Evolutionary conservation across 208 protist species (phyloP).

Genomic region (Borovskyia barvae): DNA sequence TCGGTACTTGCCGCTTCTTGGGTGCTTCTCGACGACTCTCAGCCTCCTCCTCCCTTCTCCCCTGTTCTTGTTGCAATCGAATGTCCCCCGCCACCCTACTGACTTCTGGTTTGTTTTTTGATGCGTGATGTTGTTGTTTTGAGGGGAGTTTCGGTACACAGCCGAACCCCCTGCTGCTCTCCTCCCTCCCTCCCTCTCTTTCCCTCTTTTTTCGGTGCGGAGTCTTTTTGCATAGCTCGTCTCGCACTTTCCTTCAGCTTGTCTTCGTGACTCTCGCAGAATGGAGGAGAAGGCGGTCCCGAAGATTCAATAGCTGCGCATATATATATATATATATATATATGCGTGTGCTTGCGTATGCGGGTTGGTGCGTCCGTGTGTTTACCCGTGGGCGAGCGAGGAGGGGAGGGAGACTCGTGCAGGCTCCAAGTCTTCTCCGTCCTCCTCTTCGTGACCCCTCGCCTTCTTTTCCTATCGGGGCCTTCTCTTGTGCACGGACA

Average conservation of each 20-base stretch:
- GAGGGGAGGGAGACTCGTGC: too few species aligned
- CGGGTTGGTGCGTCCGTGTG: too few species aligned
- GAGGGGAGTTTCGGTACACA: neutral
- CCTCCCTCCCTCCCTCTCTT: neutral
- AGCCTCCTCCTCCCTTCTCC: neutral
- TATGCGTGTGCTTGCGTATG: too few species aligned
- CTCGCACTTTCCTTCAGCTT: neutral
- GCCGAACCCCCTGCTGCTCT: neutral
- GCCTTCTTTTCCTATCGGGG: too few species aligned
- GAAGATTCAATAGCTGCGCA: neutral
- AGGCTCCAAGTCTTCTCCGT: too few species aligned
- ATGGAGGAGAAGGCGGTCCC: neutral
- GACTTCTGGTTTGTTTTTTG: neutral
- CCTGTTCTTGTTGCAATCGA: neutral
- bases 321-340: slow-evolving; percentile 1
- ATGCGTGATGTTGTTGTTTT: neutral
- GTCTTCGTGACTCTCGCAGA: neutral
- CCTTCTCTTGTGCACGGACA: too few species aligned
- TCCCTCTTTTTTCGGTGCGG: neutral
- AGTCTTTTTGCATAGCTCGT: neutral
- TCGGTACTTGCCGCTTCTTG: neutral
- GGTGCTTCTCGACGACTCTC: neutral
- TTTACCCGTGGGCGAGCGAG: too few species aligned
- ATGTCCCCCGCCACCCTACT: neutral
- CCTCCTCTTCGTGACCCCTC: too few species aligned